Conservation (phyloP, 2,329 filamentous ascomycete genomes). For the Arthroderma uncinatum region DNA sequence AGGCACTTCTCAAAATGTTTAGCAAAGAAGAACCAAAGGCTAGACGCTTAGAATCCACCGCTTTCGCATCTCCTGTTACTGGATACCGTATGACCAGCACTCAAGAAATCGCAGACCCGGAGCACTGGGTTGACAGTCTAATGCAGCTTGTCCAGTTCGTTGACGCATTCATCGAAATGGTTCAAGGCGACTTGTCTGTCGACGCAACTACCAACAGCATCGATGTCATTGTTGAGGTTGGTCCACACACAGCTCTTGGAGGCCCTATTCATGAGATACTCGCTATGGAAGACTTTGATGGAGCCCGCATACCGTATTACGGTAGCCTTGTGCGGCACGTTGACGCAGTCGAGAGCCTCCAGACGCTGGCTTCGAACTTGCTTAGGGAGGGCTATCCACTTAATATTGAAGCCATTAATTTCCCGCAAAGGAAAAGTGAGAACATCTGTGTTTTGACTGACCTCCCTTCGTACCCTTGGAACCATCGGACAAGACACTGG, state of each 20-base stretch:
- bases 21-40: not conserved
- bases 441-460: too few relatives aligned
- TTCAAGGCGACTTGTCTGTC: not conserved
- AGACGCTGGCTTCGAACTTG: slow-evolving; percentile 11
- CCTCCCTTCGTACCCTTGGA: slow-evolving; percentile 15
- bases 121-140: slow-evolving; percentile 10
- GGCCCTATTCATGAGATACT: slow-evolving; percentile 18
- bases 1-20: not conserved
- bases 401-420: slow-evolving; percentile 3
- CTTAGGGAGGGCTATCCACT: slow-evolving; percentile 7
- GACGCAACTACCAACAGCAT: slow-evolving; percentile 2
- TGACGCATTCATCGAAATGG: slow-evolving; percentile 12
- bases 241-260: slow-evolving; percentile 26
- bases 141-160: slow-evolving; percentile 11
- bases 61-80: slow-evolving; percentile 10
- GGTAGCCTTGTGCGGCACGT: slow-evolving; percentile 15
- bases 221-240: slow-evolving; percentile 19
- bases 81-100: not conserved
- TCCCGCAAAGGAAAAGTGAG: not conserved
- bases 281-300: slow-evolving; percentile 15
- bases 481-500: slow-evolving; percentile 12
- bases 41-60: not conserved
- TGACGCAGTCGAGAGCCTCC: slow-evolving; percentile 12
- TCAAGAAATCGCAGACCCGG: not conserved
- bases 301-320: slow-evolving; percentile 13